Evolutionary conservation across 2,329 filamentous ascomycete species (phyloP).

Genomic region (Geosmithia flava): DNA sequence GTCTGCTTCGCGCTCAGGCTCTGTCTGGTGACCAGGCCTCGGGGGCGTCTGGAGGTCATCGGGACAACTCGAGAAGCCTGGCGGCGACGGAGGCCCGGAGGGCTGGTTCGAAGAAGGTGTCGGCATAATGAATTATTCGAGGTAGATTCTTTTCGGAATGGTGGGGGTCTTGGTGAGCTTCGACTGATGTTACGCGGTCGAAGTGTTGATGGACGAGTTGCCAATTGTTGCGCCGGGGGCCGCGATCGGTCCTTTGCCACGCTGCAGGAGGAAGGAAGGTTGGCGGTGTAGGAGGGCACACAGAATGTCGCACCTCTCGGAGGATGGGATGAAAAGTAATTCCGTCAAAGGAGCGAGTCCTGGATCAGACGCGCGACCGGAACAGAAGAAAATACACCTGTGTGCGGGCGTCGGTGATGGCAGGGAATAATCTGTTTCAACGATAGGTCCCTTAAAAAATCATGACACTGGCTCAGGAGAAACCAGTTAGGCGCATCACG

Average conservation of each 20-base stretch:
- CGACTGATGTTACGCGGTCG: neutral
- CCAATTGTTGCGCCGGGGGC: neutral
- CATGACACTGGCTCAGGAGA: constrained; percentile 1
- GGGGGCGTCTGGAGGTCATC: constrained; percentile 19
- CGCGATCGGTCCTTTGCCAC: neutral
- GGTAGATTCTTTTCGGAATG: neutral
- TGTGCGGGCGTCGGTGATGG: neutral
- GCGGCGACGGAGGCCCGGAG: constrained; percentile 21
- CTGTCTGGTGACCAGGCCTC: neutral
- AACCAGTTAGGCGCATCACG: constrained; percentile 1
- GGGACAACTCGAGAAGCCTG: constrained; percentile 29
- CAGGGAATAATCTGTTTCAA: neutral
- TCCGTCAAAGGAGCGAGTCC: neutral
- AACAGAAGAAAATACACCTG: neutral
- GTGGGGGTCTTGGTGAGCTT: neutral
- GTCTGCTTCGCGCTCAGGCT: neutral
- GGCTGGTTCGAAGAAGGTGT: constrained; percentile 30
- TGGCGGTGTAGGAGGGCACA: neutral
- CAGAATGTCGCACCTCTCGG: neutral
- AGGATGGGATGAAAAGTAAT: neutral
- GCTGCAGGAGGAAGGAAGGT: neutral
- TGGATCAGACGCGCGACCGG: neutral
- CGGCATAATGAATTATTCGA: constrained; percentile 21
- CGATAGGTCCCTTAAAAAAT: neutral
- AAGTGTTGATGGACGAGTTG: neutral